Evolutionary conservation across 495 filamentous ascomycete genomes (phyloP), one percentile per base, ranked within the genome.

Genomic region (Aspergillus avenaceus): DNA sequence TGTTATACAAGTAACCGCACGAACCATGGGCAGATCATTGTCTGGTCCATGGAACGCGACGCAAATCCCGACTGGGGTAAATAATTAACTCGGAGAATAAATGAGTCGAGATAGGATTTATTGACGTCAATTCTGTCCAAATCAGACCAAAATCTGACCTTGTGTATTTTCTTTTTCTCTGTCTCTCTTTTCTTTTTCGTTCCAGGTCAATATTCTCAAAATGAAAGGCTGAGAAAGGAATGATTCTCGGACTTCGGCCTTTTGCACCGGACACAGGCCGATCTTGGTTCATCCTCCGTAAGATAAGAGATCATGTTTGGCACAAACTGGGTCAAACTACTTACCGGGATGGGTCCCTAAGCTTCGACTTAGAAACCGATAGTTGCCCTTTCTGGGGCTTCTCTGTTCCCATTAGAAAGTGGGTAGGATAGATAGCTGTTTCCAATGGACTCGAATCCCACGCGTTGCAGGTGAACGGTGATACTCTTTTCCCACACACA

Each of bases 11-110:
- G n/a, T 14, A 23, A 34, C 25, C 14, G 47, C 47, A 49, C 25
- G 36, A 49, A 49, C 47, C 47, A 41, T 27, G 47, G 47, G 36
- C 36, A 41, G 47, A 49, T 41, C 34, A 49, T 23, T 21, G n/a
- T 19, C 37, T 27, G 47, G 36, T 38, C 47, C 47, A 40, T 49
- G 47, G 47, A 28, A 41, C 36, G 14, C 0, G 12, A 41, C 9
- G 18, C 5, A 25, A 29, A 12, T 22, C 40, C n/a, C 19, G 36
- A 26, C 47, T 29, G 47, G 47, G 47, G 31, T 29, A 49, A 28
- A 27, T n/a, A 5, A 41, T 5, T 28, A 44, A 21, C 16, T 46
- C 43, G 43, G 43, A 46, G 43, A 46, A 34, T 46, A 21, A 46
- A 18, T 21, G 8, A 38, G 1, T 38, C 34, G 32, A 14, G 14